Base-by-base conservation (phyloP, 208 protist genomes). In the Leishmania major region DNA sequence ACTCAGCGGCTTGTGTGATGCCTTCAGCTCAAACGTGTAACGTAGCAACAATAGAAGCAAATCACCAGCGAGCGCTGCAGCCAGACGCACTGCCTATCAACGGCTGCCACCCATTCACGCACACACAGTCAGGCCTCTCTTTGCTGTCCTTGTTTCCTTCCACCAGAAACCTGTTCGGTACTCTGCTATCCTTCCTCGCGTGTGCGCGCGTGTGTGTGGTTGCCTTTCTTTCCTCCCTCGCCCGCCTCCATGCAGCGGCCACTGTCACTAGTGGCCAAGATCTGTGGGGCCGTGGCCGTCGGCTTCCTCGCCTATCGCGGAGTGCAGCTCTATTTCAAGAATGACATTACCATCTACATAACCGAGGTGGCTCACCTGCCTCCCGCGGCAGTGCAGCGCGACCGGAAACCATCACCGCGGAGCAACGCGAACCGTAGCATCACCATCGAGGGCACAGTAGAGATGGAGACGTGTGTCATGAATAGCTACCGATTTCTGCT, bases 351-450 rank as follows among this genome's bases (percentile, higher is more conserved):
- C 57, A 75, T 97, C 57, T 91, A 86, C 60, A 81, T 97, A 17
- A 95, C 91, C 53, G 94, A 97, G 84, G 78, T 97, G 40, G 91
- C 96, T 78, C 89, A 88, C 17, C 83, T 97, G 60, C 92, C 92
- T 59, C 83, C 53, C 73, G 78, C 59, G 80, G 82, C 35, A 1
- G 82, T 11, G 53, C 73, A 74, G 64, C 80, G 15, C 40, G 77
- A 57, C 69, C 53, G 74, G 10, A 66, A 60, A 37, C 37, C 69
- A 13, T 49, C 47, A 62, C 40, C 75, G 10, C 66, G 60, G 13
- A 35, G 25, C 70, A 71, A 75, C 60, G 35, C 76, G 13, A 45
- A 8, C 40, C 47, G 78, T 66, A 75, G 51, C 66, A 5, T 80
- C 37, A 72, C 71, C 10, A 84, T 82, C 17, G 69, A 94, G 74